Base-by-base conservation (phyloP, 352 stramenopile genomes). In the Globisporangium acanthophoron region DNA sequence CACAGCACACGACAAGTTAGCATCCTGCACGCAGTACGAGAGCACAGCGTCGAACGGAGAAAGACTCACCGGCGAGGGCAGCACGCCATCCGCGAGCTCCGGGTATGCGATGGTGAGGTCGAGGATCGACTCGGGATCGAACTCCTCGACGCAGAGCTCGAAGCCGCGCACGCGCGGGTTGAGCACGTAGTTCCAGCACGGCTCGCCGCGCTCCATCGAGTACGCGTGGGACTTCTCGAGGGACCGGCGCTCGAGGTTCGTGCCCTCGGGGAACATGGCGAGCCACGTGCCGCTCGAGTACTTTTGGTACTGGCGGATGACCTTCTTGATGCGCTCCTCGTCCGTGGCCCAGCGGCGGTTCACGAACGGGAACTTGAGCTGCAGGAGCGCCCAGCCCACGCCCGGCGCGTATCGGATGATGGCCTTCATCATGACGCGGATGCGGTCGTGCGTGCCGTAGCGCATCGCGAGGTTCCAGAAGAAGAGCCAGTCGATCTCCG, bases 401-500 rank as follows among this genome's bases (percentile, higher is more conserved):
- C 79, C 77, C 4, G 81, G 80, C 7, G 82, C 68, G 39, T 70
- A 74, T 40, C 78, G 79, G 33, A 92, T 83, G 11, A 76, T 56
- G 13, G 81, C 72, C 60, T 92, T 92, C 69, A 91, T 80, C 80
- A 92, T 92, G 31, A 90, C 73, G 20, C 80, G 80, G 33, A 94
- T 77, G 31, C 80, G 73, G 45, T 87, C 80, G 55, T 94, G 84
- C 54, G 72, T 76, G 21, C 72, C 62, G 40, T 92, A 80, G 21
- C 80, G 72, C 40, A 90, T 54, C 16, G 78, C 70, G 21, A 92
- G 48, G 59, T 80, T 90, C 81, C 81, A 92, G 53, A 90, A 87
- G 65, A 91, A 89, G 51, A 94, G 63, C 81, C 84, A 90, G 67
- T 94, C 81, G 53, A 92, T 74, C 64, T 92, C 84, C 3, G 74